A percentile compares a stretch with the other conserved stretches of the same genome.
Conservation (phyloP, 2,329 filamentous ascomycete species). For the Aspergillus hortae region DNA sequence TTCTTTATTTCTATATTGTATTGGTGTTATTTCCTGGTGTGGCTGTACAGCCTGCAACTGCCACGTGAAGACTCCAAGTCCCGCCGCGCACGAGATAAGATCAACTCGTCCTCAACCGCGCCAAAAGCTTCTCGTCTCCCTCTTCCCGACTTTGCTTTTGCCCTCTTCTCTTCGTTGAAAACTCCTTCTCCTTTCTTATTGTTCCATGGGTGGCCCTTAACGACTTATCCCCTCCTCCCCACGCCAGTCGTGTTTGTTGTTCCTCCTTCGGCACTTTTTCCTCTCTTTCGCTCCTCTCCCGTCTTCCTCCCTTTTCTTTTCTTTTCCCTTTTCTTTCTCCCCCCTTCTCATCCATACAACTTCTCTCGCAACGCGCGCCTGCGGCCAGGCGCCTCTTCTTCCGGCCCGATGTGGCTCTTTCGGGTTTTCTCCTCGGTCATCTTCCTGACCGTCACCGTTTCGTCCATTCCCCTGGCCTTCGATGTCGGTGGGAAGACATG, state of each 20-base stretch:
- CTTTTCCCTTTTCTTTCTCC: constrained; percentile 1
- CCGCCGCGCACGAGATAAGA: constrained; percentile 18
- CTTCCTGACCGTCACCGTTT: constrained; percentile 88
- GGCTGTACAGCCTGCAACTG: neutral
- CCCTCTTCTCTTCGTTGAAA: no score
- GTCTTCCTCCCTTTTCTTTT: constrained; percentile 2
- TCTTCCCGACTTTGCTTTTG: no score
- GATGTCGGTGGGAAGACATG: constrained; percentile 95
- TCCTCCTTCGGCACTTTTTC: neutral
- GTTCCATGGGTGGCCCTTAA: neutral
- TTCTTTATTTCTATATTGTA: no score
- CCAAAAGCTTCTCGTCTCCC: no score
- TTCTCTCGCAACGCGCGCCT: constrained; percentile 1
- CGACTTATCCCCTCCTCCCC: neutral
- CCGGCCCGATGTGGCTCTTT: constrained; percentile 71
- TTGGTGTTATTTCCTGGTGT: no score
- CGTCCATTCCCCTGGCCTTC: constrained; percentile 94
- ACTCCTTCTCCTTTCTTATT: neutral
- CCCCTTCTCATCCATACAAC: neutral
- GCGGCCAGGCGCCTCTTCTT: constrained; percentile 1
- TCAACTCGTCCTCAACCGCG: constrained; percentile 7
- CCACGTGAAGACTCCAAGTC: constrained; percentile 8
- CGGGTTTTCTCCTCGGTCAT: constrained; percentile 73
- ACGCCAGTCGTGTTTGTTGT: neutral
- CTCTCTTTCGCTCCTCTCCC: constrained; percentile 2